Conservation (phyloP, 208 protist genomes). For the Leishmania tarentolae region DNA sequence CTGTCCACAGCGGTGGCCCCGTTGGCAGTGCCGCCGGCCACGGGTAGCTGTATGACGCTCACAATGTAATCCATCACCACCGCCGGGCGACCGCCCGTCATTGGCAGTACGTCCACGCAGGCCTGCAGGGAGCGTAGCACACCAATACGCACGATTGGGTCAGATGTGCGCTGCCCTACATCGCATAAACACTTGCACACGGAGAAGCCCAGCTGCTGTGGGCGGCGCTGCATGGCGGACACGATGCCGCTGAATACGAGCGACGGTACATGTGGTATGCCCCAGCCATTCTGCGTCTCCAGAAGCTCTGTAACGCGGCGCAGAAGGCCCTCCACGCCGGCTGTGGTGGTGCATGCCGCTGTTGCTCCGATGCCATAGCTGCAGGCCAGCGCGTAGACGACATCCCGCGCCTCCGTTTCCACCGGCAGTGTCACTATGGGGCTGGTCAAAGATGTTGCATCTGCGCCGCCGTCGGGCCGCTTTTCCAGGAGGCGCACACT, state of each 20-base stretch:
- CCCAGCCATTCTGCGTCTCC: conserved; percentile 52
- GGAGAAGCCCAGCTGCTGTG: conserved; percentile 64
- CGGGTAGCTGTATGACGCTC: conserved; percentile 24
- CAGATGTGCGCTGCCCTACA: conserved; percentile 29
- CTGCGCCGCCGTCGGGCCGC: conserved; percentile 18
- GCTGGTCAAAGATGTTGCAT: conserved; percentile 4
- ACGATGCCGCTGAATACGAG: conserved; percentile 62
- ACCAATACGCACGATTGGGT: conserved; percentile 40
- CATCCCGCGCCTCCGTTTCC: conserved; percentile 32
- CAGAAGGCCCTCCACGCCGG: conserved; percentile 54
- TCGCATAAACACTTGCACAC: conserved; percentile 61
- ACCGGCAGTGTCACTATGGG: conserved; percentile 43
- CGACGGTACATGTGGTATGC: conserved; percentile 37
- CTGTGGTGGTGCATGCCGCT: conserved; percentile 60
- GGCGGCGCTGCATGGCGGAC: conserved; percentile 55
- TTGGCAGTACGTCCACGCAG: conserved; percentile 49
- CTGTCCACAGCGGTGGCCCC: not conserved
- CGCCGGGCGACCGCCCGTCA: conserved; percentile 63
- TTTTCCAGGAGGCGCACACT: conserved; percentile 21
- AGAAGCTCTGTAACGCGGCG: conserved; percentile 48
- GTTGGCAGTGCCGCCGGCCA: conserved; percentile 7
- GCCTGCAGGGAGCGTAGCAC: conserved; percentile 54
- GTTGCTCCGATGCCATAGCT: conserved; percentile 57
- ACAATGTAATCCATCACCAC: conserved; percentile 41
- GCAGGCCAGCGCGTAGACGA: conserved; percentile 44